phyloP scores from a whole-genome alignment of 306 rosid genomes.

The Dalbergia oliveri region DNA sequence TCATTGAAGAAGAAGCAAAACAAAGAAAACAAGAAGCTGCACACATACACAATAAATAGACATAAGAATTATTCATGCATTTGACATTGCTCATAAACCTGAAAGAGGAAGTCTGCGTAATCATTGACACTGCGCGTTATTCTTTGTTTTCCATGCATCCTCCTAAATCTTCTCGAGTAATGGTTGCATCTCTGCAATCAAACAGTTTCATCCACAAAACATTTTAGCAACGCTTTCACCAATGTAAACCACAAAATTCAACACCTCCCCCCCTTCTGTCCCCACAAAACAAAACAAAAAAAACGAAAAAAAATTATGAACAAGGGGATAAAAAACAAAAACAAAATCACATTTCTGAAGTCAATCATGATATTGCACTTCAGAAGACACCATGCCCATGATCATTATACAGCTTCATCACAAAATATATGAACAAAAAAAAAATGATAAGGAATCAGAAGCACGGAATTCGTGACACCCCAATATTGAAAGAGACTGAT shows the following conservation, averaged over 20 bases:
- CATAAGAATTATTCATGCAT: neutral
- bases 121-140: constrained; percentile 59
- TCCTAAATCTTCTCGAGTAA: constrained; percentile 60
- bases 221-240: neutral
- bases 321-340: neutral
- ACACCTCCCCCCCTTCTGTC: neutral
- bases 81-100: constrained; percentile 55
- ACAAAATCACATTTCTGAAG: neutral
- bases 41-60: too few relatives aligned
- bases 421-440: neutral
- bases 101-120: constrained; percentile 79
- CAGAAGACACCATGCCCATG: neutral
- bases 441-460: neutral
- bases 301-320: too few relatives aligned
- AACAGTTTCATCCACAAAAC: constrained; percentile 31
- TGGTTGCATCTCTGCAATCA: constrained; percentile 64
- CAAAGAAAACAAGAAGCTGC: neutral
- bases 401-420: neutral
- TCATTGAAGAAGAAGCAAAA: constrained; percentile 29
- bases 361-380: neutral
- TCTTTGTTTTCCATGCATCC: constrained; percentile 56
- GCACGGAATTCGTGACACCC: constrained; percentile 11
- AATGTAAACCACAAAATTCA: neutral
- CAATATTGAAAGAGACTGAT: neutral
- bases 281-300: too few relatives aligned